These are phyloP conservation scores for Penicillium herquei DNA, from an alignment of 495 filamentous ascomycete species.

Conservation along the genomic window DNA sequence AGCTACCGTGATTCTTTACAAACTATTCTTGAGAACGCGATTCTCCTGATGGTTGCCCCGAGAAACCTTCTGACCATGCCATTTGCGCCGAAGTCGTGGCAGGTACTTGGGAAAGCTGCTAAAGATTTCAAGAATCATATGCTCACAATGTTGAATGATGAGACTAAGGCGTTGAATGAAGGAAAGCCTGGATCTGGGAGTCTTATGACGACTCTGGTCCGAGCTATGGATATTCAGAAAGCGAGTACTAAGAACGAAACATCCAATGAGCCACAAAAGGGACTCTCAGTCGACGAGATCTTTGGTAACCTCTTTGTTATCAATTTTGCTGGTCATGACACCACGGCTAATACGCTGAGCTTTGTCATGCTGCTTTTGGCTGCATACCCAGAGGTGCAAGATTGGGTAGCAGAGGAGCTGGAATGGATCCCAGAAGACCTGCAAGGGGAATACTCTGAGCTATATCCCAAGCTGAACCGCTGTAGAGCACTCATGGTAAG, in stretches of 20 bases:
- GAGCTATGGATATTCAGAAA: background rate
- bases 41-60: background rate
- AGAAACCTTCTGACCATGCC: background rate
- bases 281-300: constrained; percentile 28
- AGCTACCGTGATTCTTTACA: background rate
- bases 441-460: constrained; percentile 1
- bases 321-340: constrained; percentile 50
- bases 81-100: background rate
- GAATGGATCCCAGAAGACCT: background rate
- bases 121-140: background rate
- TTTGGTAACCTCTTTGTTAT: constrained; percentile 52
- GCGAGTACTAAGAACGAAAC: background rate
- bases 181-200: background rate
- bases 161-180: background rate
- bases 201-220: background rate
- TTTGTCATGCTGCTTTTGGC: constrained; percentile 41
- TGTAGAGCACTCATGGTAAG: constrained; percentile 9
- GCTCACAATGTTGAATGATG: background rate
- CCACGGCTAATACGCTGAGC: constrained; percentile 42
- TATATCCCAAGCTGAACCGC: constrained; percentile 7
- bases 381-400: constrained; percentile 36
- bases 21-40: background rate
- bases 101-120: background rate
- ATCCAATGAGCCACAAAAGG: constrained; percentile 17
- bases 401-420: constrained; percentile 39